These are phyloP conservation scores for Colletotrichum phormii DNA, from an alignment of 2,329 filamentous ascomycete genomes.

Conservation along the genomic window DNA sequence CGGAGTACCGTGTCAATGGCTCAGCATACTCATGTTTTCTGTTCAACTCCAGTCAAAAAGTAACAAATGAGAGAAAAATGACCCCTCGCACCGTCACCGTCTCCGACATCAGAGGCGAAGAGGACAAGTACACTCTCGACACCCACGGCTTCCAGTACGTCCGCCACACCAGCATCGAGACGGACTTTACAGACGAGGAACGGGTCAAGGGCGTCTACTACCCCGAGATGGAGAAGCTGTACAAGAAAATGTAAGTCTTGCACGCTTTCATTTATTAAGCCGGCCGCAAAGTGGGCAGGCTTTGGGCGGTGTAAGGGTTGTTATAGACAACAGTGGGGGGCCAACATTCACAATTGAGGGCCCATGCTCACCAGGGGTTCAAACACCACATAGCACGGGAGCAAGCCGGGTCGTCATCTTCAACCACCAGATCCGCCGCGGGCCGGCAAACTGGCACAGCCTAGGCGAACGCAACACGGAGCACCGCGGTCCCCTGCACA, in stretches of 20 bases:
- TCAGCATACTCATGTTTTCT: constrained; percentile 11
- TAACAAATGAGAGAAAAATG: constrained; percentile 77
- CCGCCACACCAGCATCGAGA: constrained; percentile 65
- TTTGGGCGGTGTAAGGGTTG: constrained; percentile 23
- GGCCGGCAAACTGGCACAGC: constrained; percentile 66
- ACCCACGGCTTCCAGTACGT: constrained; percentile 66
- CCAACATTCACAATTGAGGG: constrained; percentile 10
- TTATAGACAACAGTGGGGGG: constrained; percentile 20
- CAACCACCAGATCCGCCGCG: constrained; percentile 46
- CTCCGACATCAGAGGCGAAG: constrained; percentile 71
- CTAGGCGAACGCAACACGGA: constrained; percentile 69
- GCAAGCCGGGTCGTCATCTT: constrained; percentile 44
- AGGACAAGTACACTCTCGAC: constrained; percentile 71
- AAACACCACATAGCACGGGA: constrained; percentile 40
- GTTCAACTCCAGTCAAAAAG: constrained; percentile 47
- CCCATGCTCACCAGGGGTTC: constrained; percentile 30
- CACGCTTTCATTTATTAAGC: background rate
- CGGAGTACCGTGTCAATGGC: background rate
- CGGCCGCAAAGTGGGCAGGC: constrained; percentile 1
- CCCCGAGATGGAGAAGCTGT: constrained; percentile 36
- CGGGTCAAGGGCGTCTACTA: constrained; percentile 56
- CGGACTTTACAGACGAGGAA: constrained; percentile 65
- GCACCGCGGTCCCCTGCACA: constrained; percentile 64
- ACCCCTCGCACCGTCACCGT: constrained; percentile 63
- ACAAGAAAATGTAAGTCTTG: constrained; percentile 37